phyloP scores from a whole-genome alignment of 129 eudicot species.

The Arctium minus region DNA sequence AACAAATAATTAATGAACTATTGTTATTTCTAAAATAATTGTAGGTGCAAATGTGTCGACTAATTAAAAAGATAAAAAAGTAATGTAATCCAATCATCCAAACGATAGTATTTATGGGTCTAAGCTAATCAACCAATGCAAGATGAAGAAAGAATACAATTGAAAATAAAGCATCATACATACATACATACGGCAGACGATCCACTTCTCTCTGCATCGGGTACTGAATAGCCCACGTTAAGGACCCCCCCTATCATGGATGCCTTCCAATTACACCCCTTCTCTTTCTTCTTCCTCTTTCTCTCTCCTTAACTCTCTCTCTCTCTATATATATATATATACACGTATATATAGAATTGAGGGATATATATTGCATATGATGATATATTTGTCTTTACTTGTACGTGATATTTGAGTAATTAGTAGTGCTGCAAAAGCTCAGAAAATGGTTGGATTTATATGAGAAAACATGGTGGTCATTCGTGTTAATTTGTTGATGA shows the following conservation, averaged over 20 bases:
- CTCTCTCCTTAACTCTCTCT: background rate
- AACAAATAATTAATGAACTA: no score
- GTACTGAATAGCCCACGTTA: conserved; percentile 52
- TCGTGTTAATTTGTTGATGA: conserved; percentile 12
- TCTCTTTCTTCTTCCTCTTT: conserved; percentile 24
- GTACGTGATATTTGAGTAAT: conserved; percentile 14
- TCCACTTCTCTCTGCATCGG: conserved; percentile 5
- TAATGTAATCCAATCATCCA: background rate
- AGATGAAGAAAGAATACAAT: background rate
- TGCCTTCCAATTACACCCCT: conserved; percentile 22
- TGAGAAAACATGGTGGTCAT: conserved; percentile 3
- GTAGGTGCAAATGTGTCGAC: no score
- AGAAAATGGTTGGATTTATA: conserved; percentile 23
- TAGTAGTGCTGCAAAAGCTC: conserved; percentile 34
- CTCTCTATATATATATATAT: conserved; percentile 16
- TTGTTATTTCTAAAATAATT: no score
- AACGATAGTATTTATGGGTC: background rate
- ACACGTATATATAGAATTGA: background rate
- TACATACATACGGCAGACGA: background rate
- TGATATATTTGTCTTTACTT: conserved; percentile 25
- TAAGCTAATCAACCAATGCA: background rate
- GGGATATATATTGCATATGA: background rate
- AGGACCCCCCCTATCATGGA: conserved; percentile 35
- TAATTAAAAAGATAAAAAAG: no score
- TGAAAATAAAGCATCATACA: background rate